Conservation (phyloP, 257 asterid species). For the Eucommia ulmoides region DNA sequence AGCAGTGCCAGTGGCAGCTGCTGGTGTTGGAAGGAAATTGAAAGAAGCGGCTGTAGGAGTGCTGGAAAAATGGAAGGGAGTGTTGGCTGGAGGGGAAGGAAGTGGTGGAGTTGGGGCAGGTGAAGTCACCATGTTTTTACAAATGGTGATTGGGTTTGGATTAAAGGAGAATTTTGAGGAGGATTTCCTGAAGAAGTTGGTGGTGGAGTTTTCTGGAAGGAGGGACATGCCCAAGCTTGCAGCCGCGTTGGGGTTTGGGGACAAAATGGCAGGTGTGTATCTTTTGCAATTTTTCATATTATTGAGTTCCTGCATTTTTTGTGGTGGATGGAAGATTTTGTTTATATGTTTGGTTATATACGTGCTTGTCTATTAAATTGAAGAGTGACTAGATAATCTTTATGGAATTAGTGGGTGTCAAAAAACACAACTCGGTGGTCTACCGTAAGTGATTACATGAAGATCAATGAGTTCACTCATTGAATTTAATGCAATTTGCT, state of each 20-base stretch:
- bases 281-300: neutral
- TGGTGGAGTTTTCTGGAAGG: slow-evolving; percentile 14
- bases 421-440: too few relatives aligned
- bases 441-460: neutral
- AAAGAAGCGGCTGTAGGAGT: slow-evolving; percentile 14
- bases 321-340: neutral
- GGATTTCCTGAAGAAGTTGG: slow-evolving; percentile 15
- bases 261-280: slow-evolving; percentile 12
- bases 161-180: slow-evolving; percentile 17
- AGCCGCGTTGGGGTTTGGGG: slow-evolving; percentile 14
- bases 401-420: too few relatives aligned
- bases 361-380: too few relatives aligned
- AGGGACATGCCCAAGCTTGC: slow-evolving; percentile 22
- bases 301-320: neutral
- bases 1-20: slow-evolving; percentile 7
- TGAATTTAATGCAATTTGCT: too few relatives aligned
- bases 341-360: neutral
- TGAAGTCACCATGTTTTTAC: slow-evolving; percentile 21
- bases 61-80: slow-evolving; percentile 19
- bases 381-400: too few relatives aligned
- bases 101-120: slow-evolving; percentile 12
- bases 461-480: neutral
- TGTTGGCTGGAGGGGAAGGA: slow-evolving; percentile 12
- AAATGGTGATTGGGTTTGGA: slow-evolving; percentile 13
- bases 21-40: slow-evolving; percentile 14